Evolutionary conservation across 371 early-diverging fungal genomes (phyloP).

Genomic region (Apophysomyces variabilis): DNA sequence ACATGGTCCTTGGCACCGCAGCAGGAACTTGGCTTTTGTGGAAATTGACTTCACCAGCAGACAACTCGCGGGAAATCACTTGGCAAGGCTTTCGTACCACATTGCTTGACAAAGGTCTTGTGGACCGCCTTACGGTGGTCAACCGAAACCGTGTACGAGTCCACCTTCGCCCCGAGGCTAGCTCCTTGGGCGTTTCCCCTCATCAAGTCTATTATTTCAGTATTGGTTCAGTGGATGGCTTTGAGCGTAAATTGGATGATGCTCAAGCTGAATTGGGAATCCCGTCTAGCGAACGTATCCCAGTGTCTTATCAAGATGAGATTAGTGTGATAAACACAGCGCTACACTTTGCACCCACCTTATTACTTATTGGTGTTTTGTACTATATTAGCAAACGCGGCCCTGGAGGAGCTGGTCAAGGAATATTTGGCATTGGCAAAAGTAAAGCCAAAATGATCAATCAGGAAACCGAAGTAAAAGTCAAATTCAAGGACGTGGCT

Average conservation of each 20-base stretch:
- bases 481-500: conserved; percentile 99
- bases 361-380: conserved; percentile 86
- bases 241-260: conserved; percentile 89
- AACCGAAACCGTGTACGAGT: conserved; percentile 87
- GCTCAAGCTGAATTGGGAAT: conserved; percentile 93
- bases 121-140: conserved; percentile 86
- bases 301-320: conserved; percentile 86
- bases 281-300: conserved; percentile 87
- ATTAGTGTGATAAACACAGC: conserved; percentile 71
- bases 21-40: conserved; percentile 60
- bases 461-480: conserved; percentile 93
- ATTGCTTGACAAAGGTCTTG: conserved; percentile 90
- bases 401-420: conserved; percentile 72
- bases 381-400: conserved; percentile 85
- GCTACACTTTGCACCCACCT: conserved; percentile 92
- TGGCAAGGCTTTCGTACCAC: conserved; percentile 92
- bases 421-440: conserved; percentile 97
- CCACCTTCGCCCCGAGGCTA: conserved; percentile 74
- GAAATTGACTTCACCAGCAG: conserved; percentile 50
- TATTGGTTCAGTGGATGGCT: conserved; percentile 94
- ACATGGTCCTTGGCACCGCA: conserved; percentile 54
- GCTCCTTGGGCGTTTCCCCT: conserved; percentile 45
- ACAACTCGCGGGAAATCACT: conserved; percentile 74
- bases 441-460: conserved; percentile 96
- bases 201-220: conserved; percentile 72